Evolutionary conservation across 192 early-diverging fungal genomes (phyloP).

Genomic region (Entomortierella lignicola): DNA sequence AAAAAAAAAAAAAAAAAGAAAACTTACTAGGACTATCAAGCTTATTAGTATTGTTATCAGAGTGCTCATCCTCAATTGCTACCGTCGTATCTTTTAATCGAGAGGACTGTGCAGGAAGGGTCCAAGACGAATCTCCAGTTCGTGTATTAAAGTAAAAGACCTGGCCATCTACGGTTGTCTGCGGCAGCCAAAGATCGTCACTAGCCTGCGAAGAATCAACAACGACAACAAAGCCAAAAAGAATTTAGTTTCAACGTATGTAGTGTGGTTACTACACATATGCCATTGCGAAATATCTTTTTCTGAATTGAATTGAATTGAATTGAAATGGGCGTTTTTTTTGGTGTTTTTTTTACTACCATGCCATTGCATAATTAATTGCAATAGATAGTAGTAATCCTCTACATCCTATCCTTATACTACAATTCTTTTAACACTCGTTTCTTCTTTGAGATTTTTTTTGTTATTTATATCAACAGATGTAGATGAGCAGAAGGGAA

Average conservation of each 20-base stretch:
- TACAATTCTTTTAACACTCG: no score
- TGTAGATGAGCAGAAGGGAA: background rate
- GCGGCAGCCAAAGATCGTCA: constrained; percentile 55
- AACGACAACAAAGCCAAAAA: no score
- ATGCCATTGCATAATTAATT: no score
- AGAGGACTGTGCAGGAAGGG: constrained; percentile 20
- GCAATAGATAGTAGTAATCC: no score
- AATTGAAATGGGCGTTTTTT: no score
- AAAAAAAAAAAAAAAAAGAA: no score
- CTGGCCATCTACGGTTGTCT: constrained; percentile 57
- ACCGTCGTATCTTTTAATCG: background rate
- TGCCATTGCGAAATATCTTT: no score
- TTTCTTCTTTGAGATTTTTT: no score
- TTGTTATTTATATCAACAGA: background rate
- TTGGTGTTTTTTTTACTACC: no score
- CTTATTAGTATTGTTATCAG: background rate
- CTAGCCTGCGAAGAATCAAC: background rate
- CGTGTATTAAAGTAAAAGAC: constrained; percentile 65
- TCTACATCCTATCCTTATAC: background rate
- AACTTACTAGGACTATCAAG: background rate
- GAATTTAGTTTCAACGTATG: no score
- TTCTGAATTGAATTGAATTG: no score
- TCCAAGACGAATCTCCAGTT: constrained; percentile 67
- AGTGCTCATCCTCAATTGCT: constrained; percentile 5
- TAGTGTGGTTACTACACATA: no score